Evolutionary conservation across 2,329 filamentous ascomycete genomes (phyloP).

Genomic region (Basipetospora chlamydospora): DNA sequence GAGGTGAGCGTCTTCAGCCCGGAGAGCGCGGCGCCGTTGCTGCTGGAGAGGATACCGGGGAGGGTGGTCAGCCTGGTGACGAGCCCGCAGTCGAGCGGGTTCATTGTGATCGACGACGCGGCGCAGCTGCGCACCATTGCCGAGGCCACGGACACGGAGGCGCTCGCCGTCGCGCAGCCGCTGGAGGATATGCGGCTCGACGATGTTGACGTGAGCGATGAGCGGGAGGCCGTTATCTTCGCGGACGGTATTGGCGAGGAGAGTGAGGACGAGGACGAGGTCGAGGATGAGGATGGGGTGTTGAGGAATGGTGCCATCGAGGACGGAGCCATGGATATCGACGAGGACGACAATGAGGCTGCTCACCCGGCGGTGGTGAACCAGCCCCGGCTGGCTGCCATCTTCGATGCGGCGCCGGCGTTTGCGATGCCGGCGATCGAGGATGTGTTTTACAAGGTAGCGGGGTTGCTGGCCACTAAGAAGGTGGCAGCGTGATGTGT

Average conservation of each 20-base stretch:
- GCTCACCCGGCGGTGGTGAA: slow-evolving; percentile 46
- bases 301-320: no score
- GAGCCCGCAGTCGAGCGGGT: slow-evolving; percentile 51
- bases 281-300: slow-evolving; percentile 15
- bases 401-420: slow-evolving; percentile 56
- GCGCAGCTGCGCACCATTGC: slow-evolving; percentile 54
- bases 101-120: slow-evolving; percentile 59
- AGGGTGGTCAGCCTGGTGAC: slow-evolving; percentile 54
- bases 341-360: slow-evolving; percentile 30
- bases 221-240: slow-evolving; percentile 13
- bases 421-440: slow-evolving; percentile 58
- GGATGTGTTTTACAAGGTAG: slow-evolving; percentile 62
- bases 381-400: slow-evolving; percentile 51
- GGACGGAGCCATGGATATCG: slow-evolving; percentile 31
- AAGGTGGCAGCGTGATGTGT: slow-evolving; percentile 3
- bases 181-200: slow-evolving; percentile 39
- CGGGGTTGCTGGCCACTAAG: slow-evolving; percentile 27
- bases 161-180: slow-evolving; percentile 37
- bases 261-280: slow-evolving; percentile 27
- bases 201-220: slow-evolving; percentile 15
- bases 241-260: slow-evolving; percentile 20
- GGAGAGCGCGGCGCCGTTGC: slow-evolving; percentile 41
- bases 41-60: slow-evolving; percentile 39
- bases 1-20: slow-evolving; percentile 54
- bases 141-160: slow-evolving; percentile 41